Evolutionary conservation across 768 basidiomycete species (phyloP).

Genomic region (Thelephora aurantiotincta): DNA sequence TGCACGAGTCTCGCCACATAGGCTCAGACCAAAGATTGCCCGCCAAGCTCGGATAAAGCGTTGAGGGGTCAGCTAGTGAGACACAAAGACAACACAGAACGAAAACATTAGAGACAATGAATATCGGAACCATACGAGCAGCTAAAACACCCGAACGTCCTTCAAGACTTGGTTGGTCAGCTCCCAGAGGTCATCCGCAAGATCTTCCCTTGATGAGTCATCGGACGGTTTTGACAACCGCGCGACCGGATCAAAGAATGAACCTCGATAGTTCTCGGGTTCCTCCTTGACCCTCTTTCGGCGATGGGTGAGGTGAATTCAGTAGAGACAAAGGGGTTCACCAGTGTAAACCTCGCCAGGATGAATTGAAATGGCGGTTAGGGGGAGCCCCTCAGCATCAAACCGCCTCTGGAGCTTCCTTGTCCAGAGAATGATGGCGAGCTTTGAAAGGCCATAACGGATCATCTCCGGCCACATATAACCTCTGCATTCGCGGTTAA

Average conservation of each 20-base stretch:
- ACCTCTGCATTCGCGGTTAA: slow-evolving; percentile 18
- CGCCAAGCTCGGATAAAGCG: no score
- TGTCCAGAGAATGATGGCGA: slow-evolving; percentile 12
- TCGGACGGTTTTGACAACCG: slow-evolving; percentile 11
- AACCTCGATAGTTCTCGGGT: slow-evolving; percentile 21
- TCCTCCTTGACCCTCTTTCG: slow-evolving; percentile 18
- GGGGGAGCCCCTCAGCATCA: slow-evolving; percentile 15
- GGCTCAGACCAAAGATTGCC: no score
- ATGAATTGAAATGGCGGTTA: slow-evolving; percentile 20
- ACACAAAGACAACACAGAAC: no score
- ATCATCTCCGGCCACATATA: slow-evolving; percentile 7
- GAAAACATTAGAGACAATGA: no score
- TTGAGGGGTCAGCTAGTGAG: no score
- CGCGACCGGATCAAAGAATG: slow-evolving; percentile 24
- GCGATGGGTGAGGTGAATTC: slow-evolving; percentile 6
- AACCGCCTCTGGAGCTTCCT: slow-evolving; percentile 14
- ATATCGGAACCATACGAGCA: neutral
- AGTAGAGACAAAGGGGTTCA: neutral
- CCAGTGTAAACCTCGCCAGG: slow-evolving; percentile 22
- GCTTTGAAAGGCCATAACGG: slow-evolving; percentile 7
- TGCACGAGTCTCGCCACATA: no score
- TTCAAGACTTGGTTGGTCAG: slow-evolving; percentile 21
- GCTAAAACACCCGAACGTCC: slow-evolving; percentile 11
- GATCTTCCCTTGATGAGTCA: slow-evolving; percentile 16
- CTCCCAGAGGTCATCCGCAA: slow-evolving; percentile 25